phyloP scores from a whole-genome alignment of 2,329 filamentous ascomycete genomes.

The Neonectria magnoliae region DNA sequence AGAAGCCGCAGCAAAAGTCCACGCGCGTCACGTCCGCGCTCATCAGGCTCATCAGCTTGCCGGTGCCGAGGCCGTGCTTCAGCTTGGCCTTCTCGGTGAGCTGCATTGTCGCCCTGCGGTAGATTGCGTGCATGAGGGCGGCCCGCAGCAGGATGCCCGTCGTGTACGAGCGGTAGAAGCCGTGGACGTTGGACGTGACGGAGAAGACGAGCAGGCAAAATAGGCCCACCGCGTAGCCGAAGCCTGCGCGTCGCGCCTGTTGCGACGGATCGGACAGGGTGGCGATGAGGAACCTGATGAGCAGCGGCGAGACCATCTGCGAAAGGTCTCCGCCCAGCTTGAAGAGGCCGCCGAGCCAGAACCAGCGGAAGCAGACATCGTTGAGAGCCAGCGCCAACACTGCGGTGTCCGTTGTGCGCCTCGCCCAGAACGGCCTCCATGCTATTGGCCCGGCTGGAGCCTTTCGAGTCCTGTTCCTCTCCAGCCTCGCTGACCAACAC shows the following conservation, averaged over 20 bases:
- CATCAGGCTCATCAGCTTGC: slow-evolving; percentile 46
- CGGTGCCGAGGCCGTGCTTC: slow-evolving; percentile 34
- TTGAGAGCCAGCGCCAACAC: slow-evolving; percentile 44
- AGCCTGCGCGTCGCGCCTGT: slow-evolving; percentile 23
- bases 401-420: slow-evolving; percentile 37
- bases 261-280: slow-evolving; percentile 35
- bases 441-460: neutral
- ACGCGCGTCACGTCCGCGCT: slow-evolving; percentile 46
- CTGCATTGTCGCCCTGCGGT: slow-evolving; percentile 36
- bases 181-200: slow-evolving; percentile 40
- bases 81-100: slow-evolving; percentile 28
- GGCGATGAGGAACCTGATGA: slow-evolving; percentile 39
- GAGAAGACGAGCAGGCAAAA: slow-evolving; percentile 40
- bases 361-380: slow-evolving; percentile 44
- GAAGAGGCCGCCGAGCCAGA: slow-evolving; percentile 44
- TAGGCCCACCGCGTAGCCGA: slow-evolving; percentile 38
- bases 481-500: slow-evolving; percentile 32
- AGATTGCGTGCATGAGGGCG: slow-evolving; percentile 34
- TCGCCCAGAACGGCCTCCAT: slow-evolving; percentile 40
- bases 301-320: slow-evolving; percentile 32
- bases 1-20: slow-evolving; percentile 46
- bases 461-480: slow-evolving; percentile 23
- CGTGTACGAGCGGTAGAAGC: slow-evolving; percentile 38
- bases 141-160: slow-evolving; percentile 34
- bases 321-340: slow-evolving; percentile 40